Percentiles rank a stretch among this genome's conserved stretches.
phyloP scores from a whole-genome alignment of 305 asterid species.

The Nicotiana rustica region DNA sequence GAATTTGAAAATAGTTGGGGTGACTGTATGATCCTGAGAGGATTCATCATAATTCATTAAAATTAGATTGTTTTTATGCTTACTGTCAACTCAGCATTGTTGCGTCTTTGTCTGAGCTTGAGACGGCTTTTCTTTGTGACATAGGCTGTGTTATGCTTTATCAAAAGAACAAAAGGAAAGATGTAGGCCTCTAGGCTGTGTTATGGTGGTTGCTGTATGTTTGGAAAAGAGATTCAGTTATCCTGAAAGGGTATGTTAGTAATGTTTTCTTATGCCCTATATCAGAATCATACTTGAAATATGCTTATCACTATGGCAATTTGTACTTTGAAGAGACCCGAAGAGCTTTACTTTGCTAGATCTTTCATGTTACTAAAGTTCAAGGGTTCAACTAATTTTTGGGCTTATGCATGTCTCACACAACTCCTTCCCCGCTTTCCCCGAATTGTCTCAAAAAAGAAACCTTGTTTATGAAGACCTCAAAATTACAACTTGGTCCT shows the following conservation, averaged over 20 bases:
- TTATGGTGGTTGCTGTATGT: background rate
- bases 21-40: background rate
- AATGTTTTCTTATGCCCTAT: background rate
- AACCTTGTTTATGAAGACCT: background rate
- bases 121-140: background rate
- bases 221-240: slow-evolving; percentile 3
- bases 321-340: background rate
- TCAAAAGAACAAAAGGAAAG: background rate
- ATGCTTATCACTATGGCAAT: background rate
- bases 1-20: background rate
- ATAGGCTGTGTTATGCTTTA: background rate
- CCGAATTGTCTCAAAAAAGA: background rate
- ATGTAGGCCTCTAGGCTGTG: background rate
- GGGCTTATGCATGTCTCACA: background rate
- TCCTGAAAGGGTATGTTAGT: background rate
- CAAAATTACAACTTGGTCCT: background rate
- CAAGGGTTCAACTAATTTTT: background rate
- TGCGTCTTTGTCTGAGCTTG: background rate
- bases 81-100: background rate
- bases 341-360: background rate
- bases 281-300: background rate
- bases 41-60: background rate
- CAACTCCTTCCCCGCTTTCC: background rate
- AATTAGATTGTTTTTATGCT: background rate
- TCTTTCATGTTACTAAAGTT: background rate